Conservation (phyloP, 805 yeast species). For the Ogataea thermomethanolica region DNA sequence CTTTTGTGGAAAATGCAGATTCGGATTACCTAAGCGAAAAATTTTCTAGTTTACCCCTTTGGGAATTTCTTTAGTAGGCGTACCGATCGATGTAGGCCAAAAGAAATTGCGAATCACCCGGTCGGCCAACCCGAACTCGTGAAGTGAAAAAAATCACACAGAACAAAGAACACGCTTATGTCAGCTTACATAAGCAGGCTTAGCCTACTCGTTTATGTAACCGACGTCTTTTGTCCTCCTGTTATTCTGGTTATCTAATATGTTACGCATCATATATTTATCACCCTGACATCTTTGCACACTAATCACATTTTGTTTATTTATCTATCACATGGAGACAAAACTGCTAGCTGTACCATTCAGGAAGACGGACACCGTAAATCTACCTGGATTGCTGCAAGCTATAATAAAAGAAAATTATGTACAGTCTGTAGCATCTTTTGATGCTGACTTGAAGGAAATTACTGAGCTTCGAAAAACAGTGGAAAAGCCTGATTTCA, state of each 20-base stretch:
- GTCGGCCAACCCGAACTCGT: no score
- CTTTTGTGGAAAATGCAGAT: background rate
- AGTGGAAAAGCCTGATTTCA: conserved; percentile 30
- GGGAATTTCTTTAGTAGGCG: background rate
- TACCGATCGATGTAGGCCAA: background rate
- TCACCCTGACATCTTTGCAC: conserved; percentile 6
- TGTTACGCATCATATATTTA: background rate
- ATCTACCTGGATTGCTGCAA: conserved; percentile 32
- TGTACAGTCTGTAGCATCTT: conserved; percentile 34
- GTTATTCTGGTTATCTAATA: background rate
- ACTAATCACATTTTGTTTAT: conserved; percentile 1
- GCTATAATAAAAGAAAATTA: conserved; percentile 40
- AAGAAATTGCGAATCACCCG: background rate
- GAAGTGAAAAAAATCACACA: no score
- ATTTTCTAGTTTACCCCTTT: conserved; percentile 3
- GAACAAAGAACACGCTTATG: no score
- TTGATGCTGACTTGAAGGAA: conserved; percentile 32
- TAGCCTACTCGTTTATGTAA: no score
- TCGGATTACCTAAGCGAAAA: conserved; percentile 2
- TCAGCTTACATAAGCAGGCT: no score
- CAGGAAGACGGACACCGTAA: conserved; percentile 34
- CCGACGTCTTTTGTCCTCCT: no score
- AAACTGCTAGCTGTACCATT: conserved; percentile 41
- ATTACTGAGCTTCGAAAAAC: conserved; percentile 43
- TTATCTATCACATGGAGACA: conserved; percentile 13